Evolutionary conservation across 495 filamentous ascomycete genomes (phyloP).

Genomic region (Chlorociboria aeruginascens): DNA sequence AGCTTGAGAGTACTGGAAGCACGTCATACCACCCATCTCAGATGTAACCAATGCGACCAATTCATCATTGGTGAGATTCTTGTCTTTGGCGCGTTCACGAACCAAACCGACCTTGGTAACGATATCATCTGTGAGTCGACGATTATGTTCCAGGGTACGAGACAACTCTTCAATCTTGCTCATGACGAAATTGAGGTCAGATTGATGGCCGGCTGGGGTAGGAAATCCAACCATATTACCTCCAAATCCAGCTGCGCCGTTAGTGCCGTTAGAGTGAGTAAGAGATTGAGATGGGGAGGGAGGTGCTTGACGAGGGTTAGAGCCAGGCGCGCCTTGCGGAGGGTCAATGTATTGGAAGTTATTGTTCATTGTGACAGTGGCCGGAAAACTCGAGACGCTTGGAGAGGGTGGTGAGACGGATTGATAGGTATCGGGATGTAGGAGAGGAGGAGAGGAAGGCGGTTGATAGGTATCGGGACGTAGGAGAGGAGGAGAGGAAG

Average conservation of each 20-base stretch:
- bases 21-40: slow-evolving; percentile 33
- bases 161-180: slow-evolving; percentile 73
- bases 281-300: slow-evolving; percentile 16
- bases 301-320: slow-evolving; percentile 17
- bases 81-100: slow-evolving; percentile 32
- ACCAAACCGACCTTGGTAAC: slow-evolving; percentile 49
- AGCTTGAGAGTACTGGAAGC: background rate
- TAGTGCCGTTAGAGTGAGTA: slow-evolving; percentile 43
- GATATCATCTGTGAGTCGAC: slow-evolving; percentile 62
- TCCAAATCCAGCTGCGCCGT: slow-evolving; percentile 29
- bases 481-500: too few species aligned
- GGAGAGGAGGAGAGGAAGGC: background rate
- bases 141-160: slow-evolving; percentile 62
- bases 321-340: background rate
- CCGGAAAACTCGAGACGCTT: background rate
- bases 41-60: slow-evolving; percentile 33
- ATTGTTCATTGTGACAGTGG: background rate
- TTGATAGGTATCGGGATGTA: background rate
- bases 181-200: slow-evolving; percentile 78
- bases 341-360: slow-evolving; percentile 15
- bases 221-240: slow-evolving; percentile 40
- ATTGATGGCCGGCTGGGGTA: slow-evolving; percentile 72
- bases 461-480: too few species aligned
- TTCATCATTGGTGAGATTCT: slow-evolving; percentile 38
- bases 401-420: too few species aligned